Conservation (phyloP, 1,139 yeast genomes). For the Meyerozyma guilliermondii region DNA sequence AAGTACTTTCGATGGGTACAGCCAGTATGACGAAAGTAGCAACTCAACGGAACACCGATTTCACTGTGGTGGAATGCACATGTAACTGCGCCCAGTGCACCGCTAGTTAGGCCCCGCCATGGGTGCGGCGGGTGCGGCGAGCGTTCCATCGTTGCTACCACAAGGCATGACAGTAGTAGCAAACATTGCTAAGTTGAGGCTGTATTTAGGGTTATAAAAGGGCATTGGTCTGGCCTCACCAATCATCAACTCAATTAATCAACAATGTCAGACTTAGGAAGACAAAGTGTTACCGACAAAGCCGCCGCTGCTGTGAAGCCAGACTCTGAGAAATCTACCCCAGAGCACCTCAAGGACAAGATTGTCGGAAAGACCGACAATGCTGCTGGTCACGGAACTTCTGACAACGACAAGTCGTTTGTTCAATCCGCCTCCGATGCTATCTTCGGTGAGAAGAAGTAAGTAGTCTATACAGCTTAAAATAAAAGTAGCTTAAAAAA, state of each 20-base stretch:
- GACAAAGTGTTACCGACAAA: slow-evolving; percentile 13
- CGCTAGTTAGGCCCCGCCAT: not conserved
- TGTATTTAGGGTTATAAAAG: not conserved
- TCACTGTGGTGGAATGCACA: too few relatives aligned
- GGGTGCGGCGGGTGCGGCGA: not conserved
- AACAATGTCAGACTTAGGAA: slow-evolving; percentile 14
- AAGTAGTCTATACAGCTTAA: slow-evolving; percentile 2
- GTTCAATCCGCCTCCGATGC: slow-evolving; percentile 15
- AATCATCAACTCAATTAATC: slow-evolving; percentile 1
- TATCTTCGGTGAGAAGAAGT: slow-evolving; percentile 15
- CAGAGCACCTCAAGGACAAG: slow-evolving; percentile 12
- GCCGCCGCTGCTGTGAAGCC: slow-evolving; percentile 13
- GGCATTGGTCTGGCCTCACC: not conserved
- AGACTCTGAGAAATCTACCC: slow-evolving; percentile 12
- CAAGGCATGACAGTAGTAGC: not conserved
- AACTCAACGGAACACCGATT: not conserved
- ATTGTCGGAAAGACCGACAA: slow-evolving; percentile 13
- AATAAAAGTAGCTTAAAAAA: too few relatives aligned
- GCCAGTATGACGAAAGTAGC: slow-evolving; percentile 1
- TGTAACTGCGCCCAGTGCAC: not conserved
- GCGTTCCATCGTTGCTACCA: not conserved
- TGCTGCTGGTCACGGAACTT: slow-evolving; percentile 12
- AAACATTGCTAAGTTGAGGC: not conserved
- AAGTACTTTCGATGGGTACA: slow-evolving; percentile 62
- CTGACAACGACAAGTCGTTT: slow-evolving; percentile 13